Base-by-base conservation (phyloP, 2,329 filamentous ascomycete genomes). In the Sporothrix protearum region DNA sequence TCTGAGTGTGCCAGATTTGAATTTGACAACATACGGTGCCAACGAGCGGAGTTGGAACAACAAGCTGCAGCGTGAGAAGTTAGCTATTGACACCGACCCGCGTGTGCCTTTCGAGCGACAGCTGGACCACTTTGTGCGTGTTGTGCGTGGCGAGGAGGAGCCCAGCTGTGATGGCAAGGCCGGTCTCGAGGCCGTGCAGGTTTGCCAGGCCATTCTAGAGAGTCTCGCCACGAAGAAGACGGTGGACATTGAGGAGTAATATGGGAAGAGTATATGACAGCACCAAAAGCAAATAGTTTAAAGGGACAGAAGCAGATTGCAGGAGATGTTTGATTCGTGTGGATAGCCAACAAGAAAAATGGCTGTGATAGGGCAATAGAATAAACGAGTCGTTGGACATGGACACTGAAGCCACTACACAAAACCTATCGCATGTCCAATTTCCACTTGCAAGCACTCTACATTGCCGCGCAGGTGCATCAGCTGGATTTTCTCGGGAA, bases 41-140 rank as follows among this genome's bases (percentile, higher is more conserved):
- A 16, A 6, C 22, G 36, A 55, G 22, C 59, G 36, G 5, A 45
- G 69, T 33, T 71, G 69, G 59, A 55, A 45, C 5, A 45, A 55
- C 22, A 45, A 33, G 59, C 25, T 66, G 25, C 39, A 33, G 3
- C 47, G 59, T 4, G 30, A 47, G 4, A 55, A 64, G 30, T 14
- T 57, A 59, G 57, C 69, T 74, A 72, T 45, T 3, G 22, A 59
- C 7, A 22, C 79, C 55, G 22, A 66, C 55, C 81, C 82, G 0
- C 78, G 76, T 1, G 80, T 82, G 47, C 69, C 69, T 0, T 45
- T 71, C 30, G 33, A 42, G 59, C 59, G 45, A 9, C 69, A 67
- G 22, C 59, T 67, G 16, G 69, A 57, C 22, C 69, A 71, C 49
- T 71, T 71, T 53, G 47, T 71, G 10, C 14, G 33, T 5, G 69